Evolutionary conservation across 108 stramenopile genomes (phyloP).

Genomic region (Fragilariopsis cylindrus): DNA sequence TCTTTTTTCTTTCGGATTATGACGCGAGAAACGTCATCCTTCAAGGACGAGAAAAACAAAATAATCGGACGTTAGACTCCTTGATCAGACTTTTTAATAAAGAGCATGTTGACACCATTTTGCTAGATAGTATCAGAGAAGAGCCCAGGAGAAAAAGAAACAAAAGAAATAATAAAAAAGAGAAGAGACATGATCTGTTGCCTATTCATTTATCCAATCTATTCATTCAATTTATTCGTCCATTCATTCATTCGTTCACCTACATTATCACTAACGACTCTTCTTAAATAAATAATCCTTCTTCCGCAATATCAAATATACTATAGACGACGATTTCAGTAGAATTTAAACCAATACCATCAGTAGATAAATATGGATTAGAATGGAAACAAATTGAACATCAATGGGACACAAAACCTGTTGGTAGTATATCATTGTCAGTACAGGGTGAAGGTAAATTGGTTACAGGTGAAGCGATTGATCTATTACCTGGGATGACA

Average conservation of each 20-base stretch:
- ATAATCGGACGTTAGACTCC: conserved; percentile 37
- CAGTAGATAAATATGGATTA: conserved; percentile 35
- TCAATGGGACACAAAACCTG: conserved; percentile 8
- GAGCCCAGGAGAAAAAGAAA: not conserved
- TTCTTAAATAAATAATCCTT: too few relatives aligned
- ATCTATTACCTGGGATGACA: conserved; percentile 51
- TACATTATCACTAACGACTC: too few relatives aligned
- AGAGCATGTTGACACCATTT: conserved; percentile 16
- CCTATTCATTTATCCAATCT: not conserved
- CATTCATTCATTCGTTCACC: not conserved
- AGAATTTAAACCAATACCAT: conserved; percentile 41
- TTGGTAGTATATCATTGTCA: conserved; percentile 3
- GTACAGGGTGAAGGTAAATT: conserved; percentile 9
- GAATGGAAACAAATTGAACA: conserved; percentile 42
- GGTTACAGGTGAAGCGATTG: conserved; percentile 25
- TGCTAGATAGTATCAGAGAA: conserved; percentile 76
- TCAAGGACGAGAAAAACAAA: conserved; percentile 34
- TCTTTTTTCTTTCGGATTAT: not conserved
- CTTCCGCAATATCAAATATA: not conserved
- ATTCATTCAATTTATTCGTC: conserved; percentile 8
- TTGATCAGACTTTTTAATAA: conserved; percentile 28
- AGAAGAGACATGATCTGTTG: not conserved
- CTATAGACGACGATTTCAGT: conserved; percentile 43
- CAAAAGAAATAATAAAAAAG: too few relatives aligned
- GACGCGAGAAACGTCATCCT: not conserved